These are phyloP conservation scores for Leptomonas pyrrhocoris DNA, from an alignment of 208 protist species.

Conservation along the genomic window DNA sequence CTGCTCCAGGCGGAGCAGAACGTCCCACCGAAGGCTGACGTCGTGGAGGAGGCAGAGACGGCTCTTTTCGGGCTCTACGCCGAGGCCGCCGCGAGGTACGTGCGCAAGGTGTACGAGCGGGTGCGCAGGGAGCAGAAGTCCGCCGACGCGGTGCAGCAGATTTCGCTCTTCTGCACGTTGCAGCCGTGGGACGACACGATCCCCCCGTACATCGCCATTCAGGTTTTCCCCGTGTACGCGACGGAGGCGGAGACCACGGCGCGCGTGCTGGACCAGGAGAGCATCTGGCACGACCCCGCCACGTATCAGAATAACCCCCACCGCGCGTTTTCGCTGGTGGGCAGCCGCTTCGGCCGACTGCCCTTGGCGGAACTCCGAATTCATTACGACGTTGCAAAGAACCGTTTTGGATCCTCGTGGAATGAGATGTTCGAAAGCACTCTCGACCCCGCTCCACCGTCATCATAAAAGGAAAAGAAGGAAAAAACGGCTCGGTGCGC, in stretches of 20 bases:
- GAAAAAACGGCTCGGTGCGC: no score
- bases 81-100: not conserved
- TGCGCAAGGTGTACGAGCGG: slow-evolving; percentile 25
- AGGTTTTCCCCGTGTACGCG: slow-evolving; percentile 26
- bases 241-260: slow-evolving; percentile 9
- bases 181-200: slow-evolving; percentile 8
- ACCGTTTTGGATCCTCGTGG: slow-evolving; percentile 8
- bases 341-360: slow-evolving; percentile 24
- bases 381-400: slow-evolving; percentile 5
- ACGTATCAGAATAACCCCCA: slow-evolving; percentile 23
- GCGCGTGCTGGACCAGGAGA: slow-evolving; percentile 11
- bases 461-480: no score
- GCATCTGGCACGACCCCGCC: not conserved
- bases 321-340: slow-evolving; percentile 19
- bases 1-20: slow-evolving; percentile 5
- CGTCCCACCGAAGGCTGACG: not conserved
- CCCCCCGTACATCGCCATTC: slow-evolving; percentile 20
- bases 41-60: slow-evolving; percentile 16
- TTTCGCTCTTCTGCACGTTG: slow-evolving; percentile 13
- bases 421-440: slow-evolving; percentile 14
- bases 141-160: slow-evolving; percentile 7
- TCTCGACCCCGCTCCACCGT: not conserved
- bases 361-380: slow-evolving; percentile 24
- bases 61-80: slow-evolving; percentile 14
- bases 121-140: slow-evolving; percentile 7